Conservation (phyloP, 164 flowering plant species). For the Vitis rupestris region DNA sequence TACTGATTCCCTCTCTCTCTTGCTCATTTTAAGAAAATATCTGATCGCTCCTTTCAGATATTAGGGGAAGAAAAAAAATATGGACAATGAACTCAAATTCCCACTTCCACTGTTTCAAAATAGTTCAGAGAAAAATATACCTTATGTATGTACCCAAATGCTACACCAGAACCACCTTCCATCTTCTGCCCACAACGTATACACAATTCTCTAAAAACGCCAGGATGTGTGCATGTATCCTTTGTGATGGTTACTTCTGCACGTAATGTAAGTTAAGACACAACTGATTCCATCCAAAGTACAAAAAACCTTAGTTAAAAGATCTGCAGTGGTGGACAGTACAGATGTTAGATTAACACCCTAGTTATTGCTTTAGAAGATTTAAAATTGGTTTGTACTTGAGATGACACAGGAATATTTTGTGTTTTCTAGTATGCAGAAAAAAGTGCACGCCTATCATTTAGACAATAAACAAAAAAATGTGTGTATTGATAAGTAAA, state of each 20-base stretch:
- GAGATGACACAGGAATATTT: no score
- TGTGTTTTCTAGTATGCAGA: no score
- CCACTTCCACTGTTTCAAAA: no score
- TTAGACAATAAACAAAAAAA: no score
- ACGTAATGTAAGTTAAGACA: slow-evolving; percentile 3
- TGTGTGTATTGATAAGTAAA: no score
- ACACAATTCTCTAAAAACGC: slow-evolving; percentile 54
- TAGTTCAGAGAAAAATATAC: slow-evolving; percentile 26
- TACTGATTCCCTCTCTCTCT: no score
- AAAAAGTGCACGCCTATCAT: no score
- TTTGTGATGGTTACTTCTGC: slow-evolving; percentile 32
- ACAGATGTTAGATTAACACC: not conserved
- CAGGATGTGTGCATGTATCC: slow-evolving; percentile 64
- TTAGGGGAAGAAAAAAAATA: no score
- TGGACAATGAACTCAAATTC: no score
- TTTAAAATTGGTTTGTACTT: not conserved
- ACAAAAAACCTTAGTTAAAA: not conserved
- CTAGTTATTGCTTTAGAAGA: not conserved
- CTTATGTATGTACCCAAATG: slow-evolving; percentile 77
- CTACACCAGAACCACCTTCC: slow-evolving; percentile 60
- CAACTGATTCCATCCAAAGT: not conserved
- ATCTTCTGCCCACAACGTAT: slow-evolving; percentile 54
- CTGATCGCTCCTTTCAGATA: no score
- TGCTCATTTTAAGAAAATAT: no score
- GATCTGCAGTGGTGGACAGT: no score